Evolutionary conservation across 495 filamentous ascomycete species (phyloP).

Genomic region (Aspergillus carlsbadensis): DNA sequence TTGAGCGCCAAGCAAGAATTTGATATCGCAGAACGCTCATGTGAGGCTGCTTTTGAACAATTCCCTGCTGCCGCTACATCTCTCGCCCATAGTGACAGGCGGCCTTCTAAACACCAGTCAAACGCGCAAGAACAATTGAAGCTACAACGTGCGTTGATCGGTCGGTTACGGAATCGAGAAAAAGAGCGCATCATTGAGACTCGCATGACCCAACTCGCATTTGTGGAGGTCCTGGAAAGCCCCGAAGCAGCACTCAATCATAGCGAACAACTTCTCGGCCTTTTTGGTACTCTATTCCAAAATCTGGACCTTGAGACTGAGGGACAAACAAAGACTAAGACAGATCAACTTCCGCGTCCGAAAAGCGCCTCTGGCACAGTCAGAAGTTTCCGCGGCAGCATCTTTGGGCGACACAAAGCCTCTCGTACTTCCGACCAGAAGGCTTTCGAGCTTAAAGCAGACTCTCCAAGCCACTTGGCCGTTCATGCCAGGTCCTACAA

Average conservation of each 20-base stretch:
- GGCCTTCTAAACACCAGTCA: conserved; percentile 30
- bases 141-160: conserved; percentile 55
- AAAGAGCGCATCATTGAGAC: conserved; percentile 82
- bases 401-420: conserved; percentile 60
- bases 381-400: conserved; percentile 71
- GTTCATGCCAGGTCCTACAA: conserved; percentile 7
- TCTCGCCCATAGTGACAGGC: conserved; percentile 46
- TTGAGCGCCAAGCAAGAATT: conserved; percentile 87
- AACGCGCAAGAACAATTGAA: conserved; percentile 35
- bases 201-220: conserved; percentile 88
- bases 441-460: conserved; percentile 17
- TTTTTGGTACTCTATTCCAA: conserved; percentile 78
- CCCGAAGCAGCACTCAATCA: conserved; percentile 79
- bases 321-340: conserved; percentile 19
- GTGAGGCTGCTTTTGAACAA: conserved; percentile 87
- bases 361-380: conserved; percentile 69
- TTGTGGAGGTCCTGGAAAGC: conserved; percentile 79
- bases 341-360: conserved; percentile 51
- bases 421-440: conserved; percentile 33
- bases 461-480: conserved; percentile 18
- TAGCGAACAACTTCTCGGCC: conserved; percentile 75
- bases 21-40: conserved; percentile 71
- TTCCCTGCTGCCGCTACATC: conserved; percentile 60
- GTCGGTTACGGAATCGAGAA: conserved; percentile 73
- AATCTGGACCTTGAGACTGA: conserved; percentile 41